Conservation (phyloP, 306 rosid species). For the Glycine soja region DNA sequence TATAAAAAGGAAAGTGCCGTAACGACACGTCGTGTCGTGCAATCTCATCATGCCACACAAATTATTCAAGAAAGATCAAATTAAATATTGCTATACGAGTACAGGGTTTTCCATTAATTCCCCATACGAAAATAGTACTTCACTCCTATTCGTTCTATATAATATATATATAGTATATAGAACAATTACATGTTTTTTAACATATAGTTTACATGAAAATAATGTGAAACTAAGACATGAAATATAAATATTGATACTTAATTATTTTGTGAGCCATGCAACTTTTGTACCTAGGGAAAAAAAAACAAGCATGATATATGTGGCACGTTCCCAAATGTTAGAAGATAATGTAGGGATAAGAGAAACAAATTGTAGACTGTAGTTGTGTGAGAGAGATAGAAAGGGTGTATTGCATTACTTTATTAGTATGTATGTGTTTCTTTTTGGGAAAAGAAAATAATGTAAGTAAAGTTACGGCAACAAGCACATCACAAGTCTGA, state of each 20-base stretch:
- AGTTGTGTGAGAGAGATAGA: not conserved
- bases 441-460: conserved; percentile 20
- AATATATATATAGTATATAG: not conserved
- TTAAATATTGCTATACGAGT: not conserved
- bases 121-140: not conserved
- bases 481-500: conserved; percentile 41
- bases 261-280: conserved; percentile 11
- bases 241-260: not conserved
- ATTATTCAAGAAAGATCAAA: conserved; percentile 19
- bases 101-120: not conserved
- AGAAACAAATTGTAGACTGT: conserved; percentile 13
- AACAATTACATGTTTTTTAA: not conserved
- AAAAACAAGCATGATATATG: not conserved
- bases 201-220: not conserved
- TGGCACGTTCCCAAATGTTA: conserved; percentile 41
- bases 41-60: conserved; percentile 40
- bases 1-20: conserved; percentile 37
- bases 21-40: conserved; percentile 46
- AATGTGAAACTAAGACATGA: not conserved
- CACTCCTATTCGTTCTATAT: not conserved
- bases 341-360: conserved; percentile 21
- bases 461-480: conserved; percentile 12
- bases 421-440: conserved; percentile 4
- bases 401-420: not conserved
- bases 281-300: not conserved